Conservation (phyloP, 208 protist species). For the Entamoeba dispar region DNA sequence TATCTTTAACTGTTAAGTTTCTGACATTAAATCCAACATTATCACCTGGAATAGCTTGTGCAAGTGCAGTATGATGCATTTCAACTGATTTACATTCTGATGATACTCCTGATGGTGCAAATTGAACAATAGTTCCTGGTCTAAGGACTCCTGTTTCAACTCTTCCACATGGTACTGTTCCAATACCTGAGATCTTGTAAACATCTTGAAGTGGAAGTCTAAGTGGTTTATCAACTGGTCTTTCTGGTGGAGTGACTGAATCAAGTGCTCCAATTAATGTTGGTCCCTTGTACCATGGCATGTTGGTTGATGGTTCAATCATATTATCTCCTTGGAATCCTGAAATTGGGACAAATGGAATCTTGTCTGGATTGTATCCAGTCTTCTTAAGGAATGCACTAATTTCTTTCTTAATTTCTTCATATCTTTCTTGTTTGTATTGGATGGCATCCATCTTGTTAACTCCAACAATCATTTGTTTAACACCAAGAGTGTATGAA, state of each 20-base stretch:
- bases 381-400: slow-evolving; percentile 54
- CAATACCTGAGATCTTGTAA: slow-evolving; percentile 78
- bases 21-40: slow-evolving; percentile 33
- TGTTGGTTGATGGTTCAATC: slow-evolving; percentile 56
- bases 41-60: slow-evolving; percentile 22
- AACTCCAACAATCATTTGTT: slow-evolving; percentile 59
- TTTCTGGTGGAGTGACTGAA: slow-evolving; percentile 45
- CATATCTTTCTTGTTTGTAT: slow-evolving; percentile 57
- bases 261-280: slow-evolving; percentile 67
- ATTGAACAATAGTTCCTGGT: slow-evolving; percentile 39
- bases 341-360: slow-evolving; percentile 70
- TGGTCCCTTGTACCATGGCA: slow-evolving; percentile 65
- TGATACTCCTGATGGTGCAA: slow-evolving; percentile 40
- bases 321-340: slow-evolving; percentile 78
- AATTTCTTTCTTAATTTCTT: slow-evolving; percentile 47
- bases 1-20: slow-evolving; percentile 15
- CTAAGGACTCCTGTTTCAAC: slow-evolving; percentile 52
- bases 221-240: slow-evolving; percentile 68
- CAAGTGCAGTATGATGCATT: slow-evolving; percentile 27
- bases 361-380: slow-evolving; percentile 66
- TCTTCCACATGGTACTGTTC: slow-evolving; percentile 71
- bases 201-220: slow-evolving; percentile 70
- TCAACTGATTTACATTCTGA: slow-evolving; percentile 30
- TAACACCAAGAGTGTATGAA: slow-evolving; percentile 58
- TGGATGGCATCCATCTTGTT: slow-evolving; percentile 47